Evolutionary conservation across 106 monocot genomes (phyloP).

Genomic region (Agapanthus africanus): DNA sequence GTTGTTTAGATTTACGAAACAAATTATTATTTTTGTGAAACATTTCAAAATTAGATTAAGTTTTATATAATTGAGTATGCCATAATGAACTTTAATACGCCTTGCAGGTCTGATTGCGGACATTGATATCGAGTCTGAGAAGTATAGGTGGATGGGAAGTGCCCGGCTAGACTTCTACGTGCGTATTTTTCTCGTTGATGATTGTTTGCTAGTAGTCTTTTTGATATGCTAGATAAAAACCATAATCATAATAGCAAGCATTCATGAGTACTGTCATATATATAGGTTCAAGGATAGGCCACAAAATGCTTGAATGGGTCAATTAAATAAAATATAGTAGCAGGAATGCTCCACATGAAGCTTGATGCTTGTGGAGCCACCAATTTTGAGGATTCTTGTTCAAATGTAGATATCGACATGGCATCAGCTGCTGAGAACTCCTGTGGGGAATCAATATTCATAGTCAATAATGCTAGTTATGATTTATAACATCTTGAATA

Average conservation of each 20-base stretch:
- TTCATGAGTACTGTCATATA: too few species aligned
- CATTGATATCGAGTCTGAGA: conserved; percentile 83
- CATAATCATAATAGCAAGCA: background rate
- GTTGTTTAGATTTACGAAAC: background rate
- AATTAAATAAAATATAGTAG: background rate
- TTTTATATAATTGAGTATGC: background rate
- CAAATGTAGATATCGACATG: too few species aligned
- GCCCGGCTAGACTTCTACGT: conserved; percentile 75
- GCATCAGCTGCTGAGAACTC: too few species aligned
- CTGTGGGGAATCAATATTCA: too few species aligned
- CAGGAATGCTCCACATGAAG: background rate
- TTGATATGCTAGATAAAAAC: background rate
- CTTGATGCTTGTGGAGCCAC: background rate
- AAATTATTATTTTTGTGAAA: background rate
- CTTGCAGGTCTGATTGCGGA: conserved; percentile 64
- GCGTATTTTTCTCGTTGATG: conserved; percentile 8
- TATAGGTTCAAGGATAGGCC: background rate
- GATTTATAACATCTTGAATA: too few species aligned
- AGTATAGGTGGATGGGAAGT: conserved; percentile 82
- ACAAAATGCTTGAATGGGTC: background rate
- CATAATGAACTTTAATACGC: background rate
- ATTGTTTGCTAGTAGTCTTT: background rate
- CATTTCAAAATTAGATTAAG: background rate
- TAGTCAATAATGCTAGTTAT: too few species aligned
- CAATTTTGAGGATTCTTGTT: background rate